phyloP scores from a whole-genome alignment of 164 flowering plant genomes.

The Umbellularia californica region DNA sequence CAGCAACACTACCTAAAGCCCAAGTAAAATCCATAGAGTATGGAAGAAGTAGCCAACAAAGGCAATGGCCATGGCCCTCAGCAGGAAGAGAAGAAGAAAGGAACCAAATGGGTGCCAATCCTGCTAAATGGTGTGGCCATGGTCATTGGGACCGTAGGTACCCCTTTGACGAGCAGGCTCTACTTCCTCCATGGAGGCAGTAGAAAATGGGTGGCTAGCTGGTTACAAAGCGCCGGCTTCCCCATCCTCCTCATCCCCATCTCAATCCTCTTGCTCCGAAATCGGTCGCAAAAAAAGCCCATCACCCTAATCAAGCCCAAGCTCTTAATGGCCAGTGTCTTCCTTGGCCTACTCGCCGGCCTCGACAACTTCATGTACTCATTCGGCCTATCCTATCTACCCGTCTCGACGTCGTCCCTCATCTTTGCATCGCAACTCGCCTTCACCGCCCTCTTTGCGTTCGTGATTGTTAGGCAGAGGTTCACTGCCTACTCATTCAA shows the following conservation, averaged over 20 bases:
- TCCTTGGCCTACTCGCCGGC: conserved; percentile 41
- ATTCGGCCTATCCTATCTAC: conserved; percentile 37
- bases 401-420: conserved; percentile 50
- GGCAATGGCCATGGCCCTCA: neutral
- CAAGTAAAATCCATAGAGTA: neutral
- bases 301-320: neutral
- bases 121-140: conserved; percentile 12
- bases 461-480: conserved; percentile 41
- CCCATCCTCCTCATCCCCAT: conserved; percentile 22
- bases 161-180: conserved; percentile 21
- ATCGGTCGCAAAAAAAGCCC: neutral
- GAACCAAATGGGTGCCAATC: conserved; percentile 10
- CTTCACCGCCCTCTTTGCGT: conserved; percentile 49
- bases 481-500: conserved; percentile 46
- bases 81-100: neutral
- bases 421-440: conserved; percentile 46
- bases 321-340: neutral
- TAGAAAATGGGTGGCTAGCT: conserved; percentile 26
- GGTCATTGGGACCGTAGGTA: conserved; percentile 16
- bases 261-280: conserved; percentile 14
- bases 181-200: conserved; percentile 30
- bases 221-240: conserved; percentile 22
- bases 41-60: neutral
- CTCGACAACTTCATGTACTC: conserved; percentile 47
- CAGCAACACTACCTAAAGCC: too few species aligned